These are phyloP conservation scores for Ophiostoma novo-ulmi DNA, from an alignment of 2,329 filamentous ascomycete species.

Conservation along the genomic window DNA sequence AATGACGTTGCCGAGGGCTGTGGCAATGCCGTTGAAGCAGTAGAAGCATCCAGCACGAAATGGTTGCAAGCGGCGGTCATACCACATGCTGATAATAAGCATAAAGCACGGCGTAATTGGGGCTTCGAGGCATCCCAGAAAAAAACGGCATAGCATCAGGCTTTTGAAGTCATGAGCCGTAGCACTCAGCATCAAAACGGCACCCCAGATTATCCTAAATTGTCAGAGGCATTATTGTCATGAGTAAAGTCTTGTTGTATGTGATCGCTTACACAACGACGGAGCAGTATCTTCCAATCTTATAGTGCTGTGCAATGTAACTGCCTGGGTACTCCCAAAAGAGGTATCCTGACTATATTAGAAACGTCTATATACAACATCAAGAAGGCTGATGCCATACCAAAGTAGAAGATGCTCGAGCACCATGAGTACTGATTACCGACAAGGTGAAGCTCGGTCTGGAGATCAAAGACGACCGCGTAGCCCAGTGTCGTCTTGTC, in stretches of 20 bases:
- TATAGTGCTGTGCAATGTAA: neutral
- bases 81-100: neutral
- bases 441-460: neutral
- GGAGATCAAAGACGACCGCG: neutral
- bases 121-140: neutral
- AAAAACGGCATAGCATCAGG: neutral
- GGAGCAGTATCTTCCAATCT: neutral
- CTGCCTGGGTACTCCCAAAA: neutral
- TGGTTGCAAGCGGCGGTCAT: neutral
- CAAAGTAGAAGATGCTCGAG: neutral
- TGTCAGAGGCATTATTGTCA: neutral
- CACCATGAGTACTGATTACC: neutral
- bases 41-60: neutral
- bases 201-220: neutral
- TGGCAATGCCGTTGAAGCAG: neutral
- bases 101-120: neutral
- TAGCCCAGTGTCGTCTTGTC: neutral
- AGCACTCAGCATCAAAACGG: neutral
- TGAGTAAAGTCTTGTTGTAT: neutral
- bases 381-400: too few species aligned
- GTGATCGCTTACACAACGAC: neutral
- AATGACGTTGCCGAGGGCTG: neutral
- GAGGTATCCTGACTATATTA: neutral
- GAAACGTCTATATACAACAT: too few species aligned
- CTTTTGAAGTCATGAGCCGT: neutral